These are phyloP conservation scores for Coffea humblotiana DNA, from an alignment of 305 asterid genomes.

Conservation along the genomic window DNA sequence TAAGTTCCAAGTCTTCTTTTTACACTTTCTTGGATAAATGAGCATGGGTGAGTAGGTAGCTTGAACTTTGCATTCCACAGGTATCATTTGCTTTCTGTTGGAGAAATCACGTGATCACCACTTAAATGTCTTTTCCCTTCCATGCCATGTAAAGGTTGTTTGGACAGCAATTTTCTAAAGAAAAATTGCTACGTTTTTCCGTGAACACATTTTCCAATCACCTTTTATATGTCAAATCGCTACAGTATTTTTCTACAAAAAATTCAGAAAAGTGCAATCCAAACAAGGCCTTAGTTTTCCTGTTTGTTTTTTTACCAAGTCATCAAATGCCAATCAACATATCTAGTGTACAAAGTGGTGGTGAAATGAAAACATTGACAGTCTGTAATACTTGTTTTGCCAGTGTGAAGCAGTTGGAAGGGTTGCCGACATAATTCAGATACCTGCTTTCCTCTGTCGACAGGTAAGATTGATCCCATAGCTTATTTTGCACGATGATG, in stretches of 20 bases:
- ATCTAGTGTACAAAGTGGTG: neutral
- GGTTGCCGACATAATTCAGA: slow-evolving; percentile 93
- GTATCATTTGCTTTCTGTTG: neutral
- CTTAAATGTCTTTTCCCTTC: neutral
- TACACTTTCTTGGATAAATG: neutral
- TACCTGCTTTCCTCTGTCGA: slow-evolving; percentile 97
- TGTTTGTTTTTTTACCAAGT: neutral
- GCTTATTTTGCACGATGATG: neutral
- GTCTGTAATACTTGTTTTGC: slow-evolving; percentile 16
- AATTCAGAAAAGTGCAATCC: too few relatives aligned
- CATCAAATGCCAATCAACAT: neutral
- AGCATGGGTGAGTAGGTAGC: neutral
- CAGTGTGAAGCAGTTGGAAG: slow-evolving; percentile 98
- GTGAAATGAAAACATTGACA: neutral
- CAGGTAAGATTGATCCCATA: slow-evolving; percentile 46
- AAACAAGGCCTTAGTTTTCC: neutral
- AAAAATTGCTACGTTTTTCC: too few relatives aligned
- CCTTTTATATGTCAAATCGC: too few relatives aligned
- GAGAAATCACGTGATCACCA: slow-evolving; percentile 2
- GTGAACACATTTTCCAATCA: too few relatives aligned
- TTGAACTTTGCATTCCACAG: neutral
- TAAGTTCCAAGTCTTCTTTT: neutral
- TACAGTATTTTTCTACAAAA: too few relatives aligned
- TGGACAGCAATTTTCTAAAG: too few relatives aligned
- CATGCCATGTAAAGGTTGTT: neutral